phyloP scores from a whole-genome alignment of 2,329 filamentous ascomycete species.

The Fusarium tricinctum region DNA sequence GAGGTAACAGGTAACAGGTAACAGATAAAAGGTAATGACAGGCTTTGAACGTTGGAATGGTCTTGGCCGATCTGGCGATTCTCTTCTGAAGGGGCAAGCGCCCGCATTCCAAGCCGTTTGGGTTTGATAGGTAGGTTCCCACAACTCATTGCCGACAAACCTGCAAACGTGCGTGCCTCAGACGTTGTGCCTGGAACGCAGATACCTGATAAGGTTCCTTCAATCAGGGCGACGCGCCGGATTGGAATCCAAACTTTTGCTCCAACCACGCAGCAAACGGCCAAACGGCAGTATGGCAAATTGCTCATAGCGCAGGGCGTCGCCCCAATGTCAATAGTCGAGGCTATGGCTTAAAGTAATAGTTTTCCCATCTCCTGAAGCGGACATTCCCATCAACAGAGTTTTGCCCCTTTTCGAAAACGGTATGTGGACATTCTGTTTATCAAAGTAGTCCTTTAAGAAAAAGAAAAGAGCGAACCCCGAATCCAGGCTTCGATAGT shows the following conservation, averaged over 20 bases:
- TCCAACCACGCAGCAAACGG: constrained; percentile 5
- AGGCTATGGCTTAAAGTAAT: constrained; percentile 24
- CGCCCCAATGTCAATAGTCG: constrained; percentile 31
- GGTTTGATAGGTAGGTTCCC: constrained; percentile 14
- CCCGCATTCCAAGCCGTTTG: constrained; percentile 27
- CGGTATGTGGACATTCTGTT: not conserved
- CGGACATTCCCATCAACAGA: constrained; percentile 19
- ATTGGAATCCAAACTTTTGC: constrained; percentile 24
- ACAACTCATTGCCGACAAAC: constrained; percentile 1
- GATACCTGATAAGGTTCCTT: constrained; percentile 16
- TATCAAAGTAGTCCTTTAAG: not conserved
- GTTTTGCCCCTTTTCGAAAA: constrained; percentile 1
- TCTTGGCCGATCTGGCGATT: constrained; percentile 17
- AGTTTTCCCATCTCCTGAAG: constrained; percentile 15
- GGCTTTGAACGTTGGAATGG: constrained; percentile 13
- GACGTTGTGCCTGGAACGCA: constrained; percentile 36
- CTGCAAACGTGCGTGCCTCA: not conserved
- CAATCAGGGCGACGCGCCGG: constrained; percentile 11
- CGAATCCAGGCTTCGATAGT: constrained; percentile 42
- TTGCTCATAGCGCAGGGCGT: constrained; percentile 26
- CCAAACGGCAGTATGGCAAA: constrained; percentile 22
- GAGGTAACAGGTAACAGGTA: constrained; percentile 3
- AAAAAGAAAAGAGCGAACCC: constrained; percentile 9
- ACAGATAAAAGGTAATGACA: not conserved
- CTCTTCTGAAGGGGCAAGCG: constrained; percentile 18